phyloP scores from a whole-genome alignment of 352 stramenopile genomes.

The Phytophthora capsici region DNA sequence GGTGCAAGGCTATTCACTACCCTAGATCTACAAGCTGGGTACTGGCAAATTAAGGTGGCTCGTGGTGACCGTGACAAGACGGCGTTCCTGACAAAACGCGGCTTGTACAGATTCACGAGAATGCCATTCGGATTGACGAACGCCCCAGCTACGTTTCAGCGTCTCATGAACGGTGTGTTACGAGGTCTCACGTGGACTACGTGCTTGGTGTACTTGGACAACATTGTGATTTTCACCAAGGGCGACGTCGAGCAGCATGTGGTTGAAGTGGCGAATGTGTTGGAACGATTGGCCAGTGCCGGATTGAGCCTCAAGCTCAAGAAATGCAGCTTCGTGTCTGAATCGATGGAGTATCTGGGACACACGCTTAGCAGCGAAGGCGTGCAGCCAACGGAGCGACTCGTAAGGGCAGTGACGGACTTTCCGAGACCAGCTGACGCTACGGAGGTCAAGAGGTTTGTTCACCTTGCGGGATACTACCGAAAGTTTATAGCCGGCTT shows the following conservation, averaged over 20 bases:
- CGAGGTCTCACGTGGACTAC: not conserved
- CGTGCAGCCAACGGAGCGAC: not conserved
- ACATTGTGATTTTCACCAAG: not conserved
- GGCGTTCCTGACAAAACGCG: not conserved
- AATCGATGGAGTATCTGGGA: not conserved
- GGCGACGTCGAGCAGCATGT: not conserved
- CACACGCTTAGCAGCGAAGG: not conserved
- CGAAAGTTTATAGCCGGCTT: not conserved
- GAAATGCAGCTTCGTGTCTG: not conserved
- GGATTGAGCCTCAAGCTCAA: not conserved
- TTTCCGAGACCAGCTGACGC: not conserved
- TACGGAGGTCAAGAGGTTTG: not conserved
- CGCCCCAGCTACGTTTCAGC: not conserved
- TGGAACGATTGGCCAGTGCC: not conserved
- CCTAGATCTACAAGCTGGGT: not conserved
- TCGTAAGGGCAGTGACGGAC: not conserved
- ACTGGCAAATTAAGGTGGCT: conserved; percentile 1
- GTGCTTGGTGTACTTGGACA: not conserved
- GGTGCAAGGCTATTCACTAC: not conserved
- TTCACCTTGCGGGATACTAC: conserved; percentile 1
- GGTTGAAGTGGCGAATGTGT: not conserved
- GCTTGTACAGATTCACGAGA: not conserved
- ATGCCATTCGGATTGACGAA: conserved; percentile 3
- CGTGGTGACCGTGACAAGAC: not conserved
- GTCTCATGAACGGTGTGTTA: not conserved